Percentiles rank a stretch among this genome's conserved stretches.
Evolutionary conservation across 495 filamentous ascomycete species (phyloP).

Genomic region (Aspergillus olivimuriae): DNA sequence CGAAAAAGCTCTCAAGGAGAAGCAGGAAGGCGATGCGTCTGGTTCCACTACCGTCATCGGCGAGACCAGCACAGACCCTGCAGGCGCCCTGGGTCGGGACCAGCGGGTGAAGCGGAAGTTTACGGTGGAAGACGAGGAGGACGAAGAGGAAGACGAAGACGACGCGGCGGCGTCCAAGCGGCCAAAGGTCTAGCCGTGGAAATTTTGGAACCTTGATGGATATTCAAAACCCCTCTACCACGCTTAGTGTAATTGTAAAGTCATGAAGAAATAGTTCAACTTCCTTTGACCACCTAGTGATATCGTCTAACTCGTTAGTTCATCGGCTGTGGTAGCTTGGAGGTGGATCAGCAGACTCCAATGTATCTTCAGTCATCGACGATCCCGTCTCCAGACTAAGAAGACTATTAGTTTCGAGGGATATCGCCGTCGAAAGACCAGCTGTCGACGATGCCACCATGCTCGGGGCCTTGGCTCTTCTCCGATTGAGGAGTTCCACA

Average conservation of each 20-base stretch:
- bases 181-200: constrained; percentile 29
- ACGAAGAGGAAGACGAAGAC: constrained; percentile 38
- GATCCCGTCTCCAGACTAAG: constrained; percentile 18
- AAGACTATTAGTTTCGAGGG: constrained; percentile 12
- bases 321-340: constrained; percentile 16
- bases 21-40: constrained; percentile 17
- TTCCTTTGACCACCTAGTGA: neutral
- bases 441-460: constrained; percentile 12
- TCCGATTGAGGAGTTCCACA: neutral
- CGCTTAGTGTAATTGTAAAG: neutral
- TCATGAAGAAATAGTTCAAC: neutral
- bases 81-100: constrained; percentile 14
- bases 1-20: constrained; percentile 19
- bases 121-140: constrained; percentile 41
- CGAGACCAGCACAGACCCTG: constrained; percentile 16
- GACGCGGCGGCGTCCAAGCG: constrained; percentile 26
- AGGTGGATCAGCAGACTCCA: constrained; percentile 12
- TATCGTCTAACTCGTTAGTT: neutral
- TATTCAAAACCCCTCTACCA: neutral
- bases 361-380: constrained; percentile 17
- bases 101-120: constrained; percentile 42
- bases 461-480: constrained; percentile 1
- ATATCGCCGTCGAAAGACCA: constrained; percentile 15
- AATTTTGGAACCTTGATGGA: too few species aligned
- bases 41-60: constrained; percentile 17